A percentile compares a stretch with the other conserved stretches of the same genome.
phyloP scores from a whole-genome alignment of 768 basidiomycete species.

The Psilocybe cubensis region DNA sequence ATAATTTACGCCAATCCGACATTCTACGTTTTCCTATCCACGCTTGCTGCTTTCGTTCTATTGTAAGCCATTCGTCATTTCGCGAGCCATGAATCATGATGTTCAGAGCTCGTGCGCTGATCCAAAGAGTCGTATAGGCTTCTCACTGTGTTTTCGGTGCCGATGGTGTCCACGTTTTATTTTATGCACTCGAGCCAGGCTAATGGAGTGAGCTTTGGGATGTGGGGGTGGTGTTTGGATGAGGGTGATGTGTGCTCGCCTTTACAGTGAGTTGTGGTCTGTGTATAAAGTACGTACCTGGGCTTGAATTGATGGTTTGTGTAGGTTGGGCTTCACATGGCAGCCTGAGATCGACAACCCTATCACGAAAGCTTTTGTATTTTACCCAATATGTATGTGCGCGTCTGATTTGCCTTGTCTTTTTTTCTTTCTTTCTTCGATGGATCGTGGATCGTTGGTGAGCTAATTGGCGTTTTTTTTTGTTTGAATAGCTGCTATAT shows the following conservation, averaged over 20 bases:
- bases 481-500: slow-evolving; percentile 26
- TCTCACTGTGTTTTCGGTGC: slow-evolving; percentile 39
- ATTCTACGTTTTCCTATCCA: slow-evolving; percentile 27
- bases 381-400: slow-evolving; percentile 39
- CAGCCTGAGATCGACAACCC: slow-evolving; percentile 35
- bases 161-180: slow-evolving; percentile 33
- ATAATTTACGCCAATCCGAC: slow-evolving; percentile 24
- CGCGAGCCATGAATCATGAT: too few relatives aligned
- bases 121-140: slow-evolving; percentile 20
- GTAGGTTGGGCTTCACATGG: slow-evolving; percentile 42
- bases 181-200: slow-evolving; percentile 41
- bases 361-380: slow-evolving; percentile 36
- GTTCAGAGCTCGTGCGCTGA: background rate
- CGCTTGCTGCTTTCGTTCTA: slow-evolving; percentile 29
- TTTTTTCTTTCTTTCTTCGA: background rate
- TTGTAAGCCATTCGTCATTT: slow-evolving; percentile 23
- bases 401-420: background rate
- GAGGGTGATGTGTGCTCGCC: slow-evolving; percentile 32
- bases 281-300: background rate
- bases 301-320: background rate
- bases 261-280: slow-evolving; percentile 26
- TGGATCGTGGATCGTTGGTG: too few relatives aligned
- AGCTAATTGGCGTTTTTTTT: background rate
- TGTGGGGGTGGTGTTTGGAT: slow-evolving; percentile 48
- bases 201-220: slow-evolving; percentile 42